Evolutionary conservation across 2,329 filamentous ascomycete genomes (phyloP).

Genomic region (Leptographium lundbergii): DNA sequence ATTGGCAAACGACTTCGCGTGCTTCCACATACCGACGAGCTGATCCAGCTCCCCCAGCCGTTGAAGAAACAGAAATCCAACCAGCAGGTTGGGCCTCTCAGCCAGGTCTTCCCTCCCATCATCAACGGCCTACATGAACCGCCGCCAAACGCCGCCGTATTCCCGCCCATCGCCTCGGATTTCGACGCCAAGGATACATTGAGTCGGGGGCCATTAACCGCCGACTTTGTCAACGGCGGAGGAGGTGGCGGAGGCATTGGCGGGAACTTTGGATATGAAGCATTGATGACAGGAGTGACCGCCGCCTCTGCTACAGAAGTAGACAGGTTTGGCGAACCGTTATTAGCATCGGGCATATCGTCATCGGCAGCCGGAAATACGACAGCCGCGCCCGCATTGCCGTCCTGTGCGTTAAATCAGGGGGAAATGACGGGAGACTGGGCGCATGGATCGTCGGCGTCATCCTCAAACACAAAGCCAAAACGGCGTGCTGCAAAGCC

Average conservation of each 20-base stretch:
- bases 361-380: neutral
- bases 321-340: slow-evolving; percentile 13
- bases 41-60: slow-evolving; percentile 50
- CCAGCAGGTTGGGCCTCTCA: slow-evolving; percentile 26
- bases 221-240: slow-evolving; percentile 23
- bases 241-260: neutral
- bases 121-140: slow-evolving; percentile 53
- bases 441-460: neutral
- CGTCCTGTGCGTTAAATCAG: neutral
- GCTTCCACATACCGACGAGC: slow-evolving; percentile 40
- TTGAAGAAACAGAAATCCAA: slow-evolving; percentile 51
- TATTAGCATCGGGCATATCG: neutral
- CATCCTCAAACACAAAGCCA: slow-evolving; percentile 23
- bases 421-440: neutral
- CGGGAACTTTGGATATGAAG: slow-evolving; percentile 3
- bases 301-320: slow-evolving; percentile 10
- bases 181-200: slow-evolving; percentile 36
- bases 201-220: slow-evolving; percentile 26
- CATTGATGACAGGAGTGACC: slow-evolving; percentile 9
- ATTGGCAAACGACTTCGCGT: slow-evolving; percentile 10
- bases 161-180: slow-evolving; percentile 49
- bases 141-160: slow-evolving; percentile 46
- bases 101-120: slow-evolving; percentile 44
- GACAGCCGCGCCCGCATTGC: neutral
- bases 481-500: slow-evolving; percentile 44